Evolutionary conservation across 768 basidiomycete species (phyloP), one percentile per base, ranked within the genome.

Genomic region (Mycena latifolia): DNA sequence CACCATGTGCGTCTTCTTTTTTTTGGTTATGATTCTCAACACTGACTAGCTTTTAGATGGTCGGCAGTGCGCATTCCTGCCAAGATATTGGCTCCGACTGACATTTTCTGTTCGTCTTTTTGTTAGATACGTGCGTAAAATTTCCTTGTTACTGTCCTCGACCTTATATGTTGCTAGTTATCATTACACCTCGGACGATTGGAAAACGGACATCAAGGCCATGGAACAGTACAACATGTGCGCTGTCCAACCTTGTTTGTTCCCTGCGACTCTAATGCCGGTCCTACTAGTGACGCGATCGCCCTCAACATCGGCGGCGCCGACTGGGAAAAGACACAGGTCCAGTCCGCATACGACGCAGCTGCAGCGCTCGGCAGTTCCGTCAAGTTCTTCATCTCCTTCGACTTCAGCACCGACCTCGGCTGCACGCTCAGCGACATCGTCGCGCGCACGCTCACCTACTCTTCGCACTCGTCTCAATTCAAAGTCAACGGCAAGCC

Each of bases 281-380:
- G 79, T 77, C 71, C 29, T 29, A 17, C 27, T 58, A 86, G 83
- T 17, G 89, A 90, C 65, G 90, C 86, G 0, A 81, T 90, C 57
- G 89, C 89, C 0, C 76, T 91, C 29, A 92, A 92, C 76, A 79
- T 90, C 47, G 89, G 90, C 41, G 76, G 78, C 5, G 82, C 86
- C 62, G 67, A 75, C 11, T 91, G 88, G 86, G 84, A 88, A 67
- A 77, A 76, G 22, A 70, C 59, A 8, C 85, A 85, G 56, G 74
- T 88, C 11, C 77, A 72, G 11, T 80, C 80, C 22, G 89, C 89
- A 57, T 87, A 84, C 64, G 80, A 74, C 71, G 87, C 87, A 8
- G 86, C 88, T 9, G 65, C 73, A 17, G 78, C 81, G 14, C 71
- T 81, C 24, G 76, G 74, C 15, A 76, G 77, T 54, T 71, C 71